Conservation (phyloP, 2,329 filamentous ascomycete species). For the Bertia moriformis region DNA sequence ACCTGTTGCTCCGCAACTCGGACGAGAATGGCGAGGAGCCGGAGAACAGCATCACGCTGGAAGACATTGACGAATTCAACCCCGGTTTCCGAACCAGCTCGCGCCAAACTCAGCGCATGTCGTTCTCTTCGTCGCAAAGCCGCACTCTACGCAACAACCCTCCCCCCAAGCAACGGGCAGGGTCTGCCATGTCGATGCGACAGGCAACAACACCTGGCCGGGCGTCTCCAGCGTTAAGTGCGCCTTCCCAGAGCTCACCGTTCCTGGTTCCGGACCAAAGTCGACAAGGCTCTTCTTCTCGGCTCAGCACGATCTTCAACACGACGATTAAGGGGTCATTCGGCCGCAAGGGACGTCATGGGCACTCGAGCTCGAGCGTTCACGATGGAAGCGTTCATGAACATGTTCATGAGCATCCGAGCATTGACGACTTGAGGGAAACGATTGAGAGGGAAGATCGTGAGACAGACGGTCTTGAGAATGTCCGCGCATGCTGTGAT, state of each 20-base stretch:
- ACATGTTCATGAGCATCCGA: conserved; percentile 54
- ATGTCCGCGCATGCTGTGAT: conserved; percentile 93
- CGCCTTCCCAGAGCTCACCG: conserved; percentile 15
- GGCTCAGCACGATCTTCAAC: conserved; percentile 29
- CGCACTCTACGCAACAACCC: conserved; percentile 54
- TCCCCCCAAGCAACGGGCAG: conserved; percentile 11
- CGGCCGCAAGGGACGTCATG: conserved; percentile 35
- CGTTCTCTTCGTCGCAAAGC: conserved; percentile 69
- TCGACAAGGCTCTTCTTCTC: conserved; percentile 25
- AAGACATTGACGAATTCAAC: conserved; percentile 70
- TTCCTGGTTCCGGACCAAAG: conserved; percentile 13
- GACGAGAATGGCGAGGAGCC: conserved; percentile 48
- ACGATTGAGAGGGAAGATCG: conserved; percentile 72
- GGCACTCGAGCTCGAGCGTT: conserved; percentile 4
- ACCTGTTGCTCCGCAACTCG: conserved; percentile 68
- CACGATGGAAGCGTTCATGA: conserved; percentile 15
- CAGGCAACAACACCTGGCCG: conserved; percentile 18
- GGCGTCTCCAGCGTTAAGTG: conserved; percentile 17
- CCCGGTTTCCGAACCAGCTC: conserved; percentile 33
- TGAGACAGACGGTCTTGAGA: conserved; percentile 71
- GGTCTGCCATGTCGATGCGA: conserved; percentile 19
- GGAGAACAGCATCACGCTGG: conserved; percentile 38
- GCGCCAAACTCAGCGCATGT: conserved; percentile 39
- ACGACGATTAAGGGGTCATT: conserved; percentile 28
- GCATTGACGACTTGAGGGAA: conserved; percentile 67